Evolutionary conservation across 352 stramenopile genomes (phyloP).

Genomic region (Phytophthora citricola): DNA sequence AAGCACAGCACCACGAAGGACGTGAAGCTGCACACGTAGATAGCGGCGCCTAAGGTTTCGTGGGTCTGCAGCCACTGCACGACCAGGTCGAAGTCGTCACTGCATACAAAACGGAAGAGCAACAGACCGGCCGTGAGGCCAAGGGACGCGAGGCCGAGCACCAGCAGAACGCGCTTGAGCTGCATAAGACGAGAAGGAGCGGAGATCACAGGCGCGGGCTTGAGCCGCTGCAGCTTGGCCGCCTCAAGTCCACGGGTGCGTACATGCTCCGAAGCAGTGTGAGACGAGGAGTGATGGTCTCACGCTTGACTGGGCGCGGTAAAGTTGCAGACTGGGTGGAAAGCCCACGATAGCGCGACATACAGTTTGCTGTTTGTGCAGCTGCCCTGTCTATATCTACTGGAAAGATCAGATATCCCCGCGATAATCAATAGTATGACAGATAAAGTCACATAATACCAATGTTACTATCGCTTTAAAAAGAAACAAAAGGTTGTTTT

Average conservation of each 20-base stretch:
- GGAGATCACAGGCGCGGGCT: not conserved
- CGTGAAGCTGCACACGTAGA: conserved; percentile 58
- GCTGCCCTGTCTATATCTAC: not conserved
- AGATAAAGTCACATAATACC: not conserved
- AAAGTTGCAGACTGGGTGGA: conserved; percentile 12
- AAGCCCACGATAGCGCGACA: not conserved
- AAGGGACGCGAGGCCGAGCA: conserved; percentile 27
- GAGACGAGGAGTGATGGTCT: conserved; percentile 23
- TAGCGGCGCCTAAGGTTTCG: conserved; percentile 42
- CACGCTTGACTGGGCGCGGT: conserved; percentile 7
- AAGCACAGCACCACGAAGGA: conserved; percentile 69
- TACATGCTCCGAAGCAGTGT: conserved; percentile 24
- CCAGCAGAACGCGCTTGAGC: conserved; percentile 28
- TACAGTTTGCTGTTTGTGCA: conserved; percentile 3
- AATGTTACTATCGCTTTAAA: too few relatives aligned
- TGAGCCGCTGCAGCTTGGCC: conserved; percentile 18
- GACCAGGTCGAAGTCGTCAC: conserved; percentile 50
- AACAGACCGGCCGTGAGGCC: conserved; percentile 31
- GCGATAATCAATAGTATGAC: not conserved
- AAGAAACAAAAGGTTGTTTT: not conserved
- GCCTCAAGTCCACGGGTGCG: conserved; percentile 29
- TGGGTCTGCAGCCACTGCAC: conserved; percentile 65
- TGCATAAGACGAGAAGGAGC: not conserved
- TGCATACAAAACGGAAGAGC: conserved; percentile 50
- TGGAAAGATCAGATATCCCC: not conserved